Evolutionary conservation across 192 early-diverging fungal species (phyloP), one percentile per base, ranked within the genome.

Genomic region (Coemansia sp.): DNA sequence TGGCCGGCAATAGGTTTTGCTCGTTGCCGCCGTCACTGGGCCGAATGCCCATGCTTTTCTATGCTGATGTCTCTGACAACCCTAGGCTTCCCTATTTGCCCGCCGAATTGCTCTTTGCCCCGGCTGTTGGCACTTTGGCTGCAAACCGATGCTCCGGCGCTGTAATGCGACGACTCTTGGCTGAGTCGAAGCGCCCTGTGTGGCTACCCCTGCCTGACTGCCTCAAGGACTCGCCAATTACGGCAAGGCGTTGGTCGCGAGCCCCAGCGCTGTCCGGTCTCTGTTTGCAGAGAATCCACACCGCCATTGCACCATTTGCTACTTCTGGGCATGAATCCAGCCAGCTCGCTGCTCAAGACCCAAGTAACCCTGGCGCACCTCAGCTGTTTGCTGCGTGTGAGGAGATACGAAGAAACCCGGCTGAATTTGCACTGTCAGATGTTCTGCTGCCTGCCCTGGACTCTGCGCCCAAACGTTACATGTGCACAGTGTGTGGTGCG

Each of bases 61-160:
- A 74, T 35, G 33, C 70, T 1, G 75, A 77, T 35, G 75, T 77
- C 3, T 82, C 74, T 9, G 75, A 82, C 20, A 77, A 77, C 53
- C 42, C 46, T 0, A 5, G 31, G 0, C 45, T 82, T 11, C 4
- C 31, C 4, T 57, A 43, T 24, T 45, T 82, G 66, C 74, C 75
- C 0, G 65, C 51, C 0, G 79, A 82, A 31, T 48, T 82, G 42
- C 59, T 74, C 1, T 18, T 8, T 11, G 61, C 79, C 21, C 40
- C 67, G 46, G 58, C 75, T 6, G 28, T 82, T 1, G 66, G 63
- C 42, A 72, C 75, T 9, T 53, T 82, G 70, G 65, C 67, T 0
- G 68, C 67, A 28, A 65, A 67, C 45, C 70, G 71, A 14, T 77
- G 74, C 62, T 65, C 68, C 10, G 11, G 9, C 28, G 39, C 24